These are phyloP conservation scores for Crithidia acanthocephali DNA, from an alignment of 208 protist species.

Conservation along the genomic window DNA sequence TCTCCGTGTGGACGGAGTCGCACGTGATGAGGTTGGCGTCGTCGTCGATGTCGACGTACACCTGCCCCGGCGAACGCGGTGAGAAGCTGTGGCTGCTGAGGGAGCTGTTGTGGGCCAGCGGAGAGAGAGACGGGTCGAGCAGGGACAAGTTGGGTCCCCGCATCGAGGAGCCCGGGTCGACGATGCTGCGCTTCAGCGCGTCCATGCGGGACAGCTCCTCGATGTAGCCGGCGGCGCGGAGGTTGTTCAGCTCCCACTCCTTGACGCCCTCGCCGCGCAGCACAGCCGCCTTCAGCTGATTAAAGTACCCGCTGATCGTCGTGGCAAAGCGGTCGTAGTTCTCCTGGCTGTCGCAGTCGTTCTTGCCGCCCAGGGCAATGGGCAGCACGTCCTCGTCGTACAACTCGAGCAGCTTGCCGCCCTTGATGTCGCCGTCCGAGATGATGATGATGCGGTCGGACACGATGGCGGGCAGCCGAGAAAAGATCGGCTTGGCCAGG, in stretches of 20 bases:
- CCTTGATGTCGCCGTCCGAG: constrained; percentile 58
- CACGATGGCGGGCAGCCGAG: constrained; percentile 61
- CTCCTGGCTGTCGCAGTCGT: constrained; percentile 65
- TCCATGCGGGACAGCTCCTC: constrained; percentile 25
- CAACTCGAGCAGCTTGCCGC: constrained; percentile 57
- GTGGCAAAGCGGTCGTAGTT: constrained; percentile 51
- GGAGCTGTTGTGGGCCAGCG: background rate
- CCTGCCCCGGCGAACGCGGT: background rate
- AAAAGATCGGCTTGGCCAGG: constrained; percentile 76
- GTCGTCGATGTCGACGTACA: constrained; percentile 26
- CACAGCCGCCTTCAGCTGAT: constrained; percentile 47
- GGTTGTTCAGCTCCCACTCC: constrained; percentile 76
- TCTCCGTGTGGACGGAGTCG: constrained; percentile 27
- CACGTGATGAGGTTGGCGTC: constrained; percentile 40
- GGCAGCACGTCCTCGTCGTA: constrained; percentile 69
- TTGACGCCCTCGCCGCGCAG: constrained; percentile 58
- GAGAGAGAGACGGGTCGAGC: background rate
- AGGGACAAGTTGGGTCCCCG: background rate
- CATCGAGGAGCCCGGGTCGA: constrained; percentile 14
- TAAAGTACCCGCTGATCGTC: constrained; percentile 57
- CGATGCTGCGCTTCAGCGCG: constrained; percentile 31
- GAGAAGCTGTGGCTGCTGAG: constrained; percentile 2
- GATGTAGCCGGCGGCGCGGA: constrained; percentile 40
- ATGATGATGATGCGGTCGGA: constrained; percentile 76
- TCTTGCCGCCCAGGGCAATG: constrained; percentile 60